Evolutionary conservation across 257 asterid genomes (phyloP).

Genomic region (Solanum corneliomulleri): DNA sequence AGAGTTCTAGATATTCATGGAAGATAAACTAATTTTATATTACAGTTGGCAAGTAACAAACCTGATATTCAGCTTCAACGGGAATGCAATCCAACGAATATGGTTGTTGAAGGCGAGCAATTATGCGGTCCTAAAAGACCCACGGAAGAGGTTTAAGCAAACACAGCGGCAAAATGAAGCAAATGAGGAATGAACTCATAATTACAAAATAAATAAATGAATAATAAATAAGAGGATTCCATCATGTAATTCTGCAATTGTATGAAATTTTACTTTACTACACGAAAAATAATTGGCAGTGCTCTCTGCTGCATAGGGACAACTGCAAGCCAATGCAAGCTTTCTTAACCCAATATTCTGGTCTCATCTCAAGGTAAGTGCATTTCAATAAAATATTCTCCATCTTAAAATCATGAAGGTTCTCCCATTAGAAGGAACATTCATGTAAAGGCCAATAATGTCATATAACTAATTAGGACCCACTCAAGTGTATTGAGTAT

Average conservation of each 20-base stretch:
- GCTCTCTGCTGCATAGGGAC: neutral
- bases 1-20: neutral
- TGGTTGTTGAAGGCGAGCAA: constrained; percentile 99
- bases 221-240: neutral
- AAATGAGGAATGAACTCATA: neutral
- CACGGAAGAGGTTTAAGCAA: neutral
- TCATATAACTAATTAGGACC: neutral
- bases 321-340: neutral
- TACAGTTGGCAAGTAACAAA: constrained; percentile 13
- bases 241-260: neutral
- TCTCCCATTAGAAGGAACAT: neutral
- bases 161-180: neutral
- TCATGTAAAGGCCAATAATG: neutral
- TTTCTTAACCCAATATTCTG: neutral
- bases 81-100: constrained; percentile 98
- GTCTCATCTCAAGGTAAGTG: neutral
- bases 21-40: neutral
- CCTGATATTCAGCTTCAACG: constrained; percentile 98
- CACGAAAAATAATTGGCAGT: neutral
- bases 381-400: neutral
- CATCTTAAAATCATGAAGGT: neutral
- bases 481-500: neutral
- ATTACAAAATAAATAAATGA: neutral
- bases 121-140: constrained; percentile 67
- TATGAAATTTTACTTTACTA: neutral